Conservation (phyloP, 352 stramenopile genomes). For the Elongisporangium undulatum region DNA sequence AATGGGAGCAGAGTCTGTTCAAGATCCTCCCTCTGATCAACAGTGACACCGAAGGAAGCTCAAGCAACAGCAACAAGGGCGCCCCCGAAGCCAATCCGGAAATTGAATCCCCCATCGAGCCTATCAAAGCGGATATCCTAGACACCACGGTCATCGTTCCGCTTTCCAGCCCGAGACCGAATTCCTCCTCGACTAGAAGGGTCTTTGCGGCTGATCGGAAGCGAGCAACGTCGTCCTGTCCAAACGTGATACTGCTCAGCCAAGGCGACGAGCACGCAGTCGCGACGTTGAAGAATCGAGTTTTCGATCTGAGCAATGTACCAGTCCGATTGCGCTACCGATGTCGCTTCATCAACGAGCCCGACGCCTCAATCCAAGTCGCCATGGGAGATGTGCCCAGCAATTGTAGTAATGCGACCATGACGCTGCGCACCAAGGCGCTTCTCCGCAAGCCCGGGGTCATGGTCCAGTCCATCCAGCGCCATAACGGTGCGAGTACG, state of each 20-base stretch:
- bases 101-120: background rate
- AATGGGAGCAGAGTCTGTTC: constrained; percentile 60
- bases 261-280: background rate
- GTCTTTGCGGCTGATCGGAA: background rate
- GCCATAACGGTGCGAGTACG: background rate
- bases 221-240: background rate
- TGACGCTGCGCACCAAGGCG: background rate
- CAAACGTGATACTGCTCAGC: constrained; percentile 4
- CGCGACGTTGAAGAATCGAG: constrained; percentile 3
- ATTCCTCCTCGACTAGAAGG: background rate
- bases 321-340: constrained; percentile 14
- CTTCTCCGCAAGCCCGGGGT: background rate
- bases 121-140: background rate
- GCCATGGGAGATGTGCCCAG: background rate
- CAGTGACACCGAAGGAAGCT: background rate
- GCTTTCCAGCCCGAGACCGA: background rate
- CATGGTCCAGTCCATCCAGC: background rate
- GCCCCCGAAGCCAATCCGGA: background rate
- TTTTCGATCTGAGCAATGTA: constrained; percentile 15
- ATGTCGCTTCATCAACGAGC: constrained; percentile 7
- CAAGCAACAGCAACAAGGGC: background rate
- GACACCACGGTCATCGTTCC: background rate
- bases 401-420: background rate
- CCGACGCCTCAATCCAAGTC: background rate
- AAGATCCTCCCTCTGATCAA: background rate